Conservation (phyloP, 768 basidiomycete genomes). For the Panus rudis region DNA sequence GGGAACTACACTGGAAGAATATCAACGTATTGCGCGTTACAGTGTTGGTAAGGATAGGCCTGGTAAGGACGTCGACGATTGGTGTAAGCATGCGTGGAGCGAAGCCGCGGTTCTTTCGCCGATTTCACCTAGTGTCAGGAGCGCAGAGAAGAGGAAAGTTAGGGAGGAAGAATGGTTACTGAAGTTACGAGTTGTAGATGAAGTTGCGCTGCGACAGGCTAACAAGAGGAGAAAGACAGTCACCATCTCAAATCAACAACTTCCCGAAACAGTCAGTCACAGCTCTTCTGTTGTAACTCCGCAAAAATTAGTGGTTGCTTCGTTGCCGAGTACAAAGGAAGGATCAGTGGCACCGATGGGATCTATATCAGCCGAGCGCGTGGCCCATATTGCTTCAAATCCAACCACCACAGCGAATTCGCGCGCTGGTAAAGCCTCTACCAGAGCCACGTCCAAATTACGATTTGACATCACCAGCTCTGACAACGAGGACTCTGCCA, state of each 20-base stretch:
- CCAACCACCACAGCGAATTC: too few relatives aligned
- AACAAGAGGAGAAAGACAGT: slow-evolving; percentile 19
- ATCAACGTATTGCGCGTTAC: slow-evolving; percentile 49
- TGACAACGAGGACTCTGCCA: too few relatives aligned
- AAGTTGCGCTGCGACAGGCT: slow-evolving; percentile 10
- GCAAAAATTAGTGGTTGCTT: not conserved
- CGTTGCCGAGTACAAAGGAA: not conserved
- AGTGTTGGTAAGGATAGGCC: slow-evolving; percentile 45
- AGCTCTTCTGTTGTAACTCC: not conserved
- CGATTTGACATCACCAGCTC: too few relatives aligned
- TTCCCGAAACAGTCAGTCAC: not conserved
- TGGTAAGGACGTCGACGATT: slow-evolving; percentile 46
- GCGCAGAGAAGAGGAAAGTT: slow-evolving; percentile 32
- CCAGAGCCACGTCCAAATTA: too few relatives aligned
- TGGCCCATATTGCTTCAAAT: not conserved
- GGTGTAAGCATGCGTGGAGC: slow-evolving; percentile 32
- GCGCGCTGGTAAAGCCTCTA: too few relatives aligned
- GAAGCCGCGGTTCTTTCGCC: too few relatives aligned
- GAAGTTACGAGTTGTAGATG: slow-evolving; percentile 27
- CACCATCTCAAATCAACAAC: slow-evolving; percentile 13
- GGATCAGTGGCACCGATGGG: slow-evolving; percentile 1
- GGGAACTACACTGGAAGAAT: slow-evolving; percentile 37
- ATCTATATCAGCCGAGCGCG: not conserved
- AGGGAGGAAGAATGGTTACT: slow-evolving; percentile 36
- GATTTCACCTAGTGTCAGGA: slow-evolving; percentile 32